Evolutionary conservation across 495 filamentous ascomycete genomes (phyloP).

Genomic region (Talaromyces wortmannii): DNA sequence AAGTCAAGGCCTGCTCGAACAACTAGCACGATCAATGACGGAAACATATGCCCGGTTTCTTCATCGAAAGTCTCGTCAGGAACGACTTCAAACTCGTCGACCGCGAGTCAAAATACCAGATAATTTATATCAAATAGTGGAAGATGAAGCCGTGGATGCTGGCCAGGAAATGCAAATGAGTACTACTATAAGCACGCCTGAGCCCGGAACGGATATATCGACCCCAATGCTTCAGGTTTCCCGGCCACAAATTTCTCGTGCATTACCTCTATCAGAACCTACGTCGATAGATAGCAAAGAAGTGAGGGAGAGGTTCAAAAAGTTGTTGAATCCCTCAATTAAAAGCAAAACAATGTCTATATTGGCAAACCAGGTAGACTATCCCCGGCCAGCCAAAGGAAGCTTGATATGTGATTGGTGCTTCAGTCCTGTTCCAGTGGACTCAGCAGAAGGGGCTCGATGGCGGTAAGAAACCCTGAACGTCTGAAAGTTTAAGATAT

Average conservation of each 20-base stretch:
- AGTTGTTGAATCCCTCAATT: neutral
- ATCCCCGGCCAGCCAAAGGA: neutral
- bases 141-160: neutral
- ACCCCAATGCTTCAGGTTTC: too few relatives aligned
- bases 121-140: neutral
- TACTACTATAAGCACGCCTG: neutral
- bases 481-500: neutral
- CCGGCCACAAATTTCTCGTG: too few relatives aligned
- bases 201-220: too few relatives aligned
- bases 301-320: neutral
- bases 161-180: neutral
- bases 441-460: neutral
- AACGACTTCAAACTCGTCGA: neutral
- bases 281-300: neutral
- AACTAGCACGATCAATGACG: neutral
- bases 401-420: neutral
- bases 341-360: neutral
- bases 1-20: neutral
- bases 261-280: neutral
- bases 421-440: neutral
- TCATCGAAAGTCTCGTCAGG: neutral
- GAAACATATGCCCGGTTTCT: neutral
- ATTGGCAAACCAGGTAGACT: neutral
- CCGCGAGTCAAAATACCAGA: neutral
- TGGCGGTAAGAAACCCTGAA: neutral